phyloP scores from a whole-genome alignment of 306 rosid genomes.

The Alnus rubra region DNA sequence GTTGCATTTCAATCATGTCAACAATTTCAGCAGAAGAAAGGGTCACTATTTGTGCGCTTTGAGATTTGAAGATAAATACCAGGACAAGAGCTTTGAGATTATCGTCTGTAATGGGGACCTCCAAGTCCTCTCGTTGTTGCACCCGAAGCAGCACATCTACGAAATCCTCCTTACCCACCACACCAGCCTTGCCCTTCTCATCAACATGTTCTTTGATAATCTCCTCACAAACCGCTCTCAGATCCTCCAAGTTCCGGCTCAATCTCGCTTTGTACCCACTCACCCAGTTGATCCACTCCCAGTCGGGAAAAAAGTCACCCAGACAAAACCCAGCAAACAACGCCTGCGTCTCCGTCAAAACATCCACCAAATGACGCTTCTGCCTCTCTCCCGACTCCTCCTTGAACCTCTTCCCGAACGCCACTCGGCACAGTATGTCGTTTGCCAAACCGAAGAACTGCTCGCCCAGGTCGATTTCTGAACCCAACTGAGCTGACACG shows the following conservation, averaged over 20 bases:
- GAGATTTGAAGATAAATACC: conserved; percentile 6
- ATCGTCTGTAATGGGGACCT: conserved; percentile 36
- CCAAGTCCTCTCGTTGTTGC: conserved; percentile 27
- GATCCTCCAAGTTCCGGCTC: conserved; percentile 24
- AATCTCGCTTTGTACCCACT: conserved; percentile 31
- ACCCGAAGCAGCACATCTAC: conserved; percentile 43
- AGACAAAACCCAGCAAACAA: conserved; percentile 41
- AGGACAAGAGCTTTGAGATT: conserved; percentile 47
- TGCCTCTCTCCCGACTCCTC: conserved; percentile 21
- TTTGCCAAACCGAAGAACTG: conserved; percentile 28
- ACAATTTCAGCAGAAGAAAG: too few relatives aligned
- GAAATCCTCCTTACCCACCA: conserved; percentile 29
- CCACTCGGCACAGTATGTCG: conserved; percentile 37
- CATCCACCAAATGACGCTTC: conserved; percentile 18
- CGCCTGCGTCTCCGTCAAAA: conserved; percentile 33
- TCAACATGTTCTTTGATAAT: conserved; percentile 32
- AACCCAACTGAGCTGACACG: conserved; percentile 2
- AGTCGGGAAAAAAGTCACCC: conserved; percentile 41
- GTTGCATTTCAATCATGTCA: too few relatives aligned
- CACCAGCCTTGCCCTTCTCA: neutral
- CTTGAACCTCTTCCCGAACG: conserved; percentile 38
- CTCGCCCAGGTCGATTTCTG: conserved; percentile 25
- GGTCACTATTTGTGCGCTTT: too few relatives aligned
- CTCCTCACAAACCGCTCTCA: conserved; percentile 37
- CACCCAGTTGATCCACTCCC: conserved; percentile 31